phyloP scores from a whole-genome alignment of 108 stramenopile species.

The Cyclotella kingstonii region DNA sequence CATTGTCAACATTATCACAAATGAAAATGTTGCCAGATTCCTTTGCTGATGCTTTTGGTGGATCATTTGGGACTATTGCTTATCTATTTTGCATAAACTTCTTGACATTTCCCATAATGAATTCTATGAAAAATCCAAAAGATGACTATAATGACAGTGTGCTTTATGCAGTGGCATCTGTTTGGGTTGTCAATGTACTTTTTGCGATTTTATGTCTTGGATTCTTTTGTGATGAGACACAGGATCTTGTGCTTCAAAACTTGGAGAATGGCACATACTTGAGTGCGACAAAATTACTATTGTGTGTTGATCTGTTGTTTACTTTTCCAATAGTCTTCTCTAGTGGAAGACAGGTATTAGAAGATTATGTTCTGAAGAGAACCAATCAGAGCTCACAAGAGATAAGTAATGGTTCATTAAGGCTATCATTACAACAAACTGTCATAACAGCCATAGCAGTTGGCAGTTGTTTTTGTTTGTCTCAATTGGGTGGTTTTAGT shows the following conservation, averaged over 20 bases:
- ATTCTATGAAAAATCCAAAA: slow-evolving; percentile 33
- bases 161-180: slow-evolving; percentile 32
- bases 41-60: slow-evolving; percentile 37
- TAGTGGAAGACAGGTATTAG: slow-evolving; percentile 46
- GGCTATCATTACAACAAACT: slow-evolving; percentile 26
- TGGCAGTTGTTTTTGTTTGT: slow-evolving; percentile 33
- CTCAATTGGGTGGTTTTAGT: slow-evolving; percentile 48
- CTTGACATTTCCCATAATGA: slow-evolving; percentile 45
- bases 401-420: slow-evolving; percentile 1
- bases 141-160: slow-evolving; percentile 35
- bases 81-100: slow-evolving; percentile 52
- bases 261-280: slow-evolving; percentile 46
- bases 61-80: slow-evolving; percentile 46
- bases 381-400: background rate
- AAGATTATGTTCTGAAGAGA: slow-evolving; percentile 24
- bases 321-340: slow-evolving; percentile 48
- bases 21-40: slow-evolving; percentile 42
- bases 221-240: slow-evolving; percentile 41
- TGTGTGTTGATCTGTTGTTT: slow-evolving; percentile 46
- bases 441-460: slow-evolving; percentile 37
- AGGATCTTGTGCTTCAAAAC: slow-evolving; percentile 45
- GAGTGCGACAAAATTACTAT: slow-evolving; percentile 38
- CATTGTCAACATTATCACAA: slow-evolving; percentile 8
- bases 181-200: slow-evolving; percentile 41
- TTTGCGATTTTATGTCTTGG: slow-evolving; percentile 44